Evolutionary conservation across 2,329 filamentous ascomycete species (phyloP).

Genomic region (Dryadomyces quercus-mongolicae): DNA sequence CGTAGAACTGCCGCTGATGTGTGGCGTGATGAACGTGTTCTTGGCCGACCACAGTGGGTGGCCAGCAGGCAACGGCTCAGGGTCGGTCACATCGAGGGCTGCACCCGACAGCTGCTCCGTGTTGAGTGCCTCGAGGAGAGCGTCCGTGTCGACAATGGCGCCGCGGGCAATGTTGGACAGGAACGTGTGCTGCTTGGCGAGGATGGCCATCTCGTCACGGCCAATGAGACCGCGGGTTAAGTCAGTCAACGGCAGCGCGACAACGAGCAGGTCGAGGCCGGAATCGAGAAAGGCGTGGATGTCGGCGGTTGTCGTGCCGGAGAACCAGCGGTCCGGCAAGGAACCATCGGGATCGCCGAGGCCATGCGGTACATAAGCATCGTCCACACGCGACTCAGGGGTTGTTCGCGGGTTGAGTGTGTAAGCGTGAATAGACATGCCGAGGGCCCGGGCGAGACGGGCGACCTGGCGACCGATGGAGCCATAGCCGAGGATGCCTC

Average conservation of each 20-base stretch:
- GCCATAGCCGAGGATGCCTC: slow-evolving; percentile 42
- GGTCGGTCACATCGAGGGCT: slow-evolving; percentile 67
- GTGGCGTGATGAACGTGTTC: slow-evolving; percentile 54
- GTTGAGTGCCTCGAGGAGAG: slow-evolving; percentile 33
- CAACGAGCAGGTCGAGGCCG: slow-evolving; percentile 40
- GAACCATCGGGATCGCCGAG: slow-evolving; percentile 42
- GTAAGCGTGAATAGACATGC: slow-evolving; percentile 63
- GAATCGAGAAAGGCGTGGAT: slow-evolving; percentile 38
- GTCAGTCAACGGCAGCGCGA: slow-evolving; percentile 36
- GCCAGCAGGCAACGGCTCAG: slow-evolving; percentile 59
- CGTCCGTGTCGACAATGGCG: slow-evolving; percentile 34
- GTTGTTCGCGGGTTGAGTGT: slow-evolving; percentile 59
- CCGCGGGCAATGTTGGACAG: slow-evolving; percentile 62
- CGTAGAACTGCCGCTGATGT: slow-evolving; percentile 30
- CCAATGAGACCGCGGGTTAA: slow-evolving; percentile 36
- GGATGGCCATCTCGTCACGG: slow-evolving; percentile 27
- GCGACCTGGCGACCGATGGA: slow-evolving; percentile 41
- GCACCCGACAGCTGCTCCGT: slow-evolving; percentile 51
- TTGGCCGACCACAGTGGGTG: slow-evolving; percentile 57
- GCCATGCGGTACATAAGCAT: slow-evolving; percentile 54
- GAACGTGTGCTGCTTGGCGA: slow-evolving; percentile 35
- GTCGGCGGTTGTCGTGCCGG: slow-evolving; percentile 27
- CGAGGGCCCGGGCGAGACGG: slow-evolving; percentile 48
- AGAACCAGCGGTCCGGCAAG: slow-evolving; percentile 39
- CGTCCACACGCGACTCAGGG: slow-evolving; percentile 49